These are phyloP conservation scores for Priceomyces fermenticarens DNA, from an alignment of 805 yeast species.

Conservation along the genomic window DNA sequence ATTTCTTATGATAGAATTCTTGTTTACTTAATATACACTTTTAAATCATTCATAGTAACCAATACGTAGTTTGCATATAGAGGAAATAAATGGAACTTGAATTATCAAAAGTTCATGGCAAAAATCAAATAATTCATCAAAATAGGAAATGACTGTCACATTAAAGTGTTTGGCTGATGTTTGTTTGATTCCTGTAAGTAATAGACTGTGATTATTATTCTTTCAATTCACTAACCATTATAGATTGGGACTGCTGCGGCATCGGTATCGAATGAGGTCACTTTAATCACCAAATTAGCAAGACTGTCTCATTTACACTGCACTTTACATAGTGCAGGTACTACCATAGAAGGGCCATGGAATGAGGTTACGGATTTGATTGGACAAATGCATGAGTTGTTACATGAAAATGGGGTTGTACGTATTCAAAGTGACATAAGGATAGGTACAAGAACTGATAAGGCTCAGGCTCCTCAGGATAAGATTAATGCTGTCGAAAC, in stretches of 20 bases:
- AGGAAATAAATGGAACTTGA: no score
- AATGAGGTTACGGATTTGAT: constrained; percentile 75
- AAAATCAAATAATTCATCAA: neutral
- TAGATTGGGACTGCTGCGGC: constrained; percentile 75
- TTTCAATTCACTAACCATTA: constrained; percentile 6
- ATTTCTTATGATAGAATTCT: no score
- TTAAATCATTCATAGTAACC: no score
- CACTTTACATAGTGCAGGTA: constrained; percentile 87
- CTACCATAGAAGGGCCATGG: constrained; percentile 93
- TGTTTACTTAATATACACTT: no score
- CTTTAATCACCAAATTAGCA: constrained; percentile 64
- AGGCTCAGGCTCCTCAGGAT: constrained; percentile 67
- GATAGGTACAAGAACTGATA: constrained; percentile 82
- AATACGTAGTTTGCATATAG: no score
- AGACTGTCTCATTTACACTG: constrained; percentile 60
- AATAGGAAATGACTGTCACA: constrained; percentile 23
- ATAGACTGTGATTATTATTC: neutral
- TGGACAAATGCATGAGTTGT: constrained; percentile 70
- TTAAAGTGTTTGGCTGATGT: constrained; percentile 80
- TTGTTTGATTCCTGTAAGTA: constrained; percentile 74
- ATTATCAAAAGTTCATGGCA: neutral
- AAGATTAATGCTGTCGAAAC: constrained; percentile 63
- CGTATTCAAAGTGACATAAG: constrained; percentile 85
- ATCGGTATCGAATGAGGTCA: constrained; percentile 79
- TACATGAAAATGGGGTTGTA: constrained; percentile 67